A percentile compares a stretch with the other conserved stretches of the same genome.
These are phyloP conservation scores for Cercophora sp. DNA, from an alignment of 495 filamentous ascomycete genomes.

Conservation along the genomic window DNA sequence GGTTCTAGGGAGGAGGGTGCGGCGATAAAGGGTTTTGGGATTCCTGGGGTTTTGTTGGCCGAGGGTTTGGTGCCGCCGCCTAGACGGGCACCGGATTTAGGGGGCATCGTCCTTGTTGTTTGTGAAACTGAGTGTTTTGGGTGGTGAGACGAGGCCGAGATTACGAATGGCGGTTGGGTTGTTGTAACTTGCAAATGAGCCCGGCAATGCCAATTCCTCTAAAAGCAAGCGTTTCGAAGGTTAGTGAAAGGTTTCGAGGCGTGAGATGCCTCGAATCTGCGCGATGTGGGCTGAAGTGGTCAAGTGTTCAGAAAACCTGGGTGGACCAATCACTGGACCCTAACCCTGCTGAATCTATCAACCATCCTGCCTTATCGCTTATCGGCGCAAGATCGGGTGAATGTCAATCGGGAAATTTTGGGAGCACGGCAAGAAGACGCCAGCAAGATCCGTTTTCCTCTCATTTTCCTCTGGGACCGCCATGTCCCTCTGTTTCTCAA, in stretches of 20 bases:
- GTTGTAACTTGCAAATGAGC: too few relatives aligned
- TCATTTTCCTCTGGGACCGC: constrained; percentile 12
- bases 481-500: constrained; percentile 21
- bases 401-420: constrained; percentile 29
- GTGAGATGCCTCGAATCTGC: too few relatives aligned
- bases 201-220: too few relatives aligned
- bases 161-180: too few relatives aligned
- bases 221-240: too few relatives aligned
- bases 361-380: too few relatives aligned
- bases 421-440: background rate
- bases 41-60: constrained; percentile 29
- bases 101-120: constrained; percentile 18
- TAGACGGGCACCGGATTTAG: constrained; percentile 18
- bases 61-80: constrained; percentile 1
- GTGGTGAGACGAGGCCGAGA: background rate
- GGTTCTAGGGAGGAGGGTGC: constrained; percentile 55
- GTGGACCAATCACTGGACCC: too few relatives aligned
- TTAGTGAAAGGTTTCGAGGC: too few relatives aligned
- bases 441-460: background rate
- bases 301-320: too few relatives aligned
- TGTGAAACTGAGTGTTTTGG: background rate
- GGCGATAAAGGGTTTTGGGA: constrained; percentile 54
- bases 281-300: too few relatives aligned
- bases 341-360: too few relatives aligned
- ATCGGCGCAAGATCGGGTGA: background rate